phyloP scores from a whole-genome alignment of 2,329 filamentous ascomycete genomes.

The Penicillium olsonii region DNA sequence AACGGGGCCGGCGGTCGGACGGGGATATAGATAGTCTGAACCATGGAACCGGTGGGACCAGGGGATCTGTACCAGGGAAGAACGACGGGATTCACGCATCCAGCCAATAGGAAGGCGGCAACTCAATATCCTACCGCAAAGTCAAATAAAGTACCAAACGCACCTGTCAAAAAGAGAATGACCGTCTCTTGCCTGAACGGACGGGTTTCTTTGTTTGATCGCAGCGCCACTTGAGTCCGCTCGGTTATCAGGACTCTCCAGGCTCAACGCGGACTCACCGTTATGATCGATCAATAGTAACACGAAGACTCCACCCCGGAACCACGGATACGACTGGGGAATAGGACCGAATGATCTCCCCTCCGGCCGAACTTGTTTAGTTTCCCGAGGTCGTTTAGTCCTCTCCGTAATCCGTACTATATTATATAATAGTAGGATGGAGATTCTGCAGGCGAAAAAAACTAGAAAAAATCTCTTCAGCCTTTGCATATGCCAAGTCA shows the following conservation, averaged over 20 bases:
- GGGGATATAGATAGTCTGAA: not conserved
- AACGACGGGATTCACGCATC: not conserved
- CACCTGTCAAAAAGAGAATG: not conserved
- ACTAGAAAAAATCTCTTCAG: not conserved
- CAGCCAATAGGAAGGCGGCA: not conserved
- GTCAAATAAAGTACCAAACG: constrained; percentile 3
- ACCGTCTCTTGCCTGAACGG: not conserved
- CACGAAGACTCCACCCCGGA: constrained; percentile 17
- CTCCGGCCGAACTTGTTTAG: constrained; percentile 18
- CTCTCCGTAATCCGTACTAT: not conserved
- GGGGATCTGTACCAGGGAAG: not conserved
- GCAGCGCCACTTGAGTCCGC: not conserved
- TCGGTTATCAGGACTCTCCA: not conserved
- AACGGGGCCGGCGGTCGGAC: not conserved
- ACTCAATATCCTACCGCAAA: not conserved
- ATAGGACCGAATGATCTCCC: constrained; percentile 23
- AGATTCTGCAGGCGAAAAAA: not conserved
- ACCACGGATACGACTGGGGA: constrained; percentile 10
- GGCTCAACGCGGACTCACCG: too few relatives aligned
- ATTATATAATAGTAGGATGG: not conserved
- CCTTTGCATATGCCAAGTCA: constrained; percentile 2
- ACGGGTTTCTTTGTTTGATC: not conserved
- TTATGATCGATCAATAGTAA: constrained; percentile 1
- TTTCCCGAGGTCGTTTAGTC: not conserved
- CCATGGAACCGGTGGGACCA: not conserved